phyloP scores from a whole-genome alignment of 306 rosid genomes.

The Glycyrrhiza uralensis region DNA sequence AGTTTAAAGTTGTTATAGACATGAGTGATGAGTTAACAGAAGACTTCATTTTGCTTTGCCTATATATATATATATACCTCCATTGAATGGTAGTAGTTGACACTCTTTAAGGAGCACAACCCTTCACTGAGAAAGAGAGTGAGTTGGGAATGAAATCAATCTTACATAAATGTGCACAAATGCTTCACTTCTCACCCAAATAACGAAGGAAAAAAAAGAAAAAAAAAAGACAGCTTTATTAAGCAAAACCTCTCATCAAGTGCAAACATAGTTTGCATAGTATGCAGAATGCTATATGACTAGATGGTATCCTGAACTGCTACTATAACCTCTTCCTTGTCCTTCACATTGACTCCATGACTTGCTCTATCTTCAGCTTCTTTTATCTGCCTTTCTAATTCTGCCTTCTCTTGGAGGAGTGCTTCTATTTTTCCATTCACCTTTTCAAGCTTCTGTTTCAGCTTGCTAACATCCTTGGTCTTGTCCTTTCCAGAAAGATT shows the following conservation, averaged over 20 bases:
- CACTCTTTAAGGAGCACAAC: not conserved
- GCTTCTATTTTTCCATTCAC: constrained; percentile 51
- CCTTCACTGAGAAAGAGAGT: not conserved
- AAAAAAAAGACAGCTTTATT: constrained; percentile 29
- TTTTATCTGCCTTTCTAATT: constrained; percentile 52
- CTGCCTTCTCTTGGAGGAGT: constrained; percentile 45
- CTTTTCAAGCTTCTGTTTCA: constrained; percentile 64
- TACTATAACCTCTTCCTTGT: constrained; percentile 8
- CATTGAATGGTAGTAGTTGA: not conserved
- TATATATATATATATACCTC: too few relatives aligned
- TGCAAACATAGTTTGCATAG: not conserved
- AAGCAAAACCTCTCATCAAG: not conserved
- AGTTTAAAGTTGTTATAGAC: too few relatives aligned
- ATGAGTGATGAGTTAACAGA: too few relatives aligned
- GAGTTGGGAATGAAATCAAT: not conserved
- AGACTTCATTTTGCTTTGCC: too few relatives aligned
- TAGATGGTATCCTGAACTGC: not conserved
- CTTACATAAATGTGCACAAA: not conserved
- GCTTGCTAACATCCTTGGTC: constrained; percentile 38
- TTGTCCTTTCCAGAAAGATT: constrained; percentile 44
- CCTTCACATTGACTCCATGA: constrained; percentile 11
- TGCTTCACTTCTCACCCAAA: not conserved
- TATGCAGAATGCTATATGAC: not conserved
- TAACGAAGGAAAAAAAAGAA: too few relatives aligned
- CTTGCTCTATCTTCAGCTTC: constrained; percentile 43